Evolutionary conservation across 305 asterid species (phyloP), one percentile per base, ranked within the genome.

Genomic region (Lippia alba): DNA sequence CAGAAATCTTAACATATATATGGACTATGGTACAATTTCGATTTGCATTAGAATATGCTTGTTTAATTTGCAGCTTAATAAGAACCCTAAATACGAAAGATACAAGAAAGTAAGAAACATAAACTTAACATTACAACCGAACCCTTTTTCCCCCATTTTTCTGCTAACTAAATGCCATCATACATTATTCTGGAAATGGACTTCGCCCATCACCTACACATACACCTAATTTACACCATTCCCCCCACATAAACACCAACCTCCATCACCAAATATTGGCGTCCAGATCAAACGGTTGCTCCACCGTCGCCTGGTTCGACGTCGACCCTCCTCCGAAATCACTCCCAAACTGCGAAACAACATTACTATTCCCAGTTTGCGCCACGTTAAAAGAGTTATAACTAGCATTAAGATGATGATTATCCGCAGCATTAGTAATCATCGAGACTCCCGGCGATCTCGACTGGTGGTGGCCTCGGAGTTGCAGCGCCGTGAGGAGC

Each of bases 401-500:
- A 57, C 67, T 73, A 24, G 30, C 30, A 24, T 24, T 24, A 24
- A 24, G 30, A 24, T 24, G 30, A 24, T 24, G 30, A 24, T 24
- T 1, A 24, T 24, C 30, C 30, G 30, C 30, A 24, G 30, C 30
- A 8, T 58, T 36, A 4, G 6, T 40, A n/a, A 14, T 50, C 6
- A 54, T 12, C 40, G 72, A 33, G 71, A 50, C 45, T 46, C 72
- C 12, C 71, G 56, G 45, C 80, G 61, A 64, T 40, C 41, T 36
- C 9, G 41, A 36, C 9, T 36, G 41, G 41, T 36, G 73, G 44
- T 70, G 80, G 30, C 72, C 81, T 19, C 96, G 74, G 36, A 82
- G 90, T 54, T 90, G 98, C 62, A 90, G 71, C 45, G 97, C 96
- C 9, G 89, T 83, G 59, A 87, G 81, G 19, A 92, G 96, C 69